These are phyloP conservation scores for Alternaria triticimaculans DNA, from an alignment of 2,329 filamentous ascomycete genomes.

Conservation along the genomic window DNA sequence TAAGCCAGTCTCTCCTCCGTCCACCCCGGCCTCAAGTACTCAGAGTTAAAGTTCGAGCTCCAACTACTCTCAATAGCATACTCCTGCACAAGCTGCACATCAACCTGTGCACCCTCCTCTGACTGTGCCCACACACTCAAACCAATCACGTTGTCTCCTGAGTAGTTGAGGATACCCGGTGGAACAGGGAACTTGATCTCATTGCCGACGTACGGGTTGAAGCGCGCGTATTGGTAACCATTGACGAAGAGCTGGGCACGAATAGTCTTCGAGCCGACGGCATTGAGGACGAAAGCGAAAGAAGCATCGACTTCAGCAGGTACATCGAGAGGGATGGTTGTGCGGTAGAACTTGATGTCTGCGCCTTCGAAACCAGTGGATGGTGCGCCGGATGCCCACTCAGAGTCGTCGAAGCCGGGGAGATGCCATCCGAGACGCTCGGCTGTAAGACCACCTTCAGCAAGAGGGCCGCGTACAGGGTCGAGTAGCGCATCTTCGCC, in stretches of 20 bases:
- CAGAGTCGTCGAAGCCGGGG: slow-evolving; percentile 60
- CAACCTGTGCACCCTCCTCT: slow-evolving; percentile 58
- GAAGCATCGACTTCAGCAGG: slow-evolving; percentile 62
- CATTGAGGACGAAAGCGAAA: slow-evolving; percentile 62
- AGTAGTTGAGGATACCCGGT: slow-evolving; percentile 64
- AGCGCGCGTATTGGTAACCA: slow-evolving; percentile 69
- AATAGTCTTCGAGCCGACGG: slow-evolving; percentile 53
- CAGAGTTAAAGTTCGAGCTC: slow-evolving; percentile 57
- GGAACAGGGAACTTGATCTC: slow-evolving; percentile 67
- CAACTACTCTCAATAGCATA: slow-evolving; percentile 63
- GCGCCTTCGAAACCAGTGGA: slow-evolving; percentile 56
- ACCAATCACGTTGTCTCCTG: slow-evolving; percentile 64
- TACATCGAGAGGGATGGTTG: slow-evolving; percentile 58
- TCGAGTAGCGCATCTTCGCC: slow-evolving; percentile 59
- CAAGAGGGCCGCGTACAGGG: slow-evolving; percentile 61
- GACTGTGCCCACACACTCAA: slow-evolving; percentile 67
- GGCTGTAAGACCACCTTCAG: slow-evolving; percentile 65
- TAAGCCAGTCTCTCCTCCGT: slow-evolving; percentile 41
- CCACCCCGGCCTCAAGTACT: slow-evolving; percentile 62
- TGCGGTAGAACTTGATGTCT: slow-evolving; percentile 64
- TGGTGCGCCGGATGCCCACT: slow-evolving; percentile 51
- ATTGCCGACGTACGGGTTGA: slow-evolving; percentile 66
- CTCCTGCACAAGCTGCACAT: slow-evolving; percentile 60
- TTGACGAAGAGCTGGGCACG: slow-evolving; percentile 68
- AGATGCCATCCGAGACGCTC: slow-evolving; percentile 67